These are phyloP conservation scores for Fraxinus americana DNA, from an alignment of 257 asterid species.

Conservation along the genomic window DNA sequence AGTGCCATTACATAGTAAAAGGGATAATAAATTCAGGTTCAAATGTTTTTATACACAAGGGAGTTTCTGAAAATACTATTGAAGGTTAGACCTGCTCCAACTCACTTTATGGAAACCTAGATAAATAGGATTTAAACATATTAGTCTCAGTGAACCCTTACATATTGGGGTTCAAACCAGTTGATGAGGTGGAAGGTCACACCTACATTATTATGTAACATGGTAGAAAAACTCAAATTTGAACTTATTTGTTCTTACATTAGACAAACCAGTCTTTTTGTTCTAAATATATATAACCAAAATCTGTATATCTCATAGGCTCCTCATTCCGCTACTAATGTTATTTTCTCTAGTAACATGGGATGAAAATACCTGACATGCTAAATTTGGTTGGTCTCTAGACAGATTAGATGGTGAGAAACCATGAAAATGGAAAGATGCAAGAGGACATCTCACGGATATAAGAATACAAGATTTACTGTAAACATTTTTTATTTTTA, in stretches of 20 bases:
- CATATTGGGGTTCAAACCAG: neutral
- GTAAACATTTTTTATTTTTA: neutral
- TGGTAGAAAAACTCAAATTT: neutral
- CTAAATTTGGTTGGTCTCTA: neutral
- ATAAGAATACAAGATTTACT: too few species aligned
- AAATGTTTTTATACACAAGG: neutral
- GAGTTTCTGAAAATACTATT: neutral
- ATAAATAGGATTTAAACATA: neutral
- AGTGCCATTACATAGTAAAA: neutral
- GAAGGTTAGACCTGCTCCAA: neutral
- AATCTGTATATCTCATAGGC: neutral
- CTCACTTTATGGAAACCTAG: neutral
- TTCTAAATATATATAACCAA: neutral
- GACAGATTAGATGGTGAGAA: neutral
- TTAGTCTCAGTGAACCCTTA: neutral
- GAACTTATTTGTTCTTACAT: neutral
- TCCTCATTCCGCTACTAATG: constrained; percentile 3
- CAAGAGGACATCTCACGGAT: neutral
- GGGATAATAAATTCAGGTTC: neutral
- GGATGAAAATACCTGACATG: neutral
- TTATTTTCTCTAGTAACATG: neutral
- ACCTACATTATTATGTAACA: neutral
- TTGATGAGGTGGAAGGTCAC: neutral
- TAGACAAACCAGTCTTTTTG: neutral
- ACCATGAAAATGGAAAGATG: neutral